A percentile compares a stretch with the other conserved stretches of the same genome.
Conservation (phyloP, 139 green algal species). For the Coelastrella sp. region DNA sequence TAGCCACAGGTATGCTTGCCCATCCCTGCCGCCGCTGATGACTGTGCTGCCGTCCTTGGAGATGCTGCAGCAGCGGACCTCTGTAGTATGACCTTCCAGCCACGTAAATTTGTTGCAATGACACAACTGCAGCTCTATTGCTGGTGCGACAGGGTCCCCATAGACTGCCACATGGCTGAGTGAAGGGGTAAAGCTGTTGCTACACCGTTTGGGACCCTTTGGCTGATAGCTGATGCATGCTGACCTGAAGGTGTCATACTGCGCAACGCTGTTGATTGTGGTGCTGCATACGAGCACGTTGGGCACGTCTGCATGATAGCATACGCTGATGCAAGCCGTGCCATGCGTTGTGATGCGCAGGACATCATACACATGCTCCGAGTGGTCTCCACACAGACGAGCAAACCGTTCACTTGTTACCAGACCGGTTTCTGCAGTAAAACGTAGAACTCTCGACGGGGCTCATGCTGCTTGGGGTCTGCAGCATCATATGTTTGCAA, state of each 20-base stretch:
- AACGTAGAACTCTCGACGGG: background rate
- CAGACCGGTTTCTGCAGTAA: slow-evolving; percentile 6
- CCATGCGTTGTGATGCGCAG: slow-evolving; percentile 34
- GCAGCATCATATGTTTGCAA: background rate
- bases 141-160: slow-evolving; percentile 26
- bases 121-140: slow-evolving; percentile 43
- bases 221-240: background rate
- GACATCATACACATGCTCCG: slow-evolving; percentile 39
- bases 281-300: background rate
- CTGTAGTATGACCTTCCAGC: slow-evolving; percentile 30
- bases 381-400: slow-evolving; percentile 40
- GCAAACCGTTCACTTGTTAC: slow-evolving; percentile 12
- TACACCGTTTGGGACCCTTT: slow-evolving; percentile 25
- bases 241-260: background rate
- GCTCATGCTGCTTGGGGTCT: too few relatives aligned
- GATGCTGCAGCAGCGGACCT: slow-evolving; percentile 27
- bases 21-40: slow-evolving; percentile 21
- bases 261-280: slow-evolving; percentile 9
- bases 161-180: slow-evolving; percentile 35
- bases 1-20: slow-evolving; percentile 33
- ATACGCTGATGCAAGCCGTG: slow-evolving; percentile 8
- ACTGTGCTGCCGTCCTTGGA: slow-evolving; percentile 12
- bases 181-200: background rate
- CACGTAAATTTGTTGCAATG: slow-evolving; percentile 33
- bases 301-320: background rate